These are phyloP conservation scores for Gastrolobium villosum DNA, from an alignment of 306 rosid genomes.

Conservation along the genomic window DNA sequence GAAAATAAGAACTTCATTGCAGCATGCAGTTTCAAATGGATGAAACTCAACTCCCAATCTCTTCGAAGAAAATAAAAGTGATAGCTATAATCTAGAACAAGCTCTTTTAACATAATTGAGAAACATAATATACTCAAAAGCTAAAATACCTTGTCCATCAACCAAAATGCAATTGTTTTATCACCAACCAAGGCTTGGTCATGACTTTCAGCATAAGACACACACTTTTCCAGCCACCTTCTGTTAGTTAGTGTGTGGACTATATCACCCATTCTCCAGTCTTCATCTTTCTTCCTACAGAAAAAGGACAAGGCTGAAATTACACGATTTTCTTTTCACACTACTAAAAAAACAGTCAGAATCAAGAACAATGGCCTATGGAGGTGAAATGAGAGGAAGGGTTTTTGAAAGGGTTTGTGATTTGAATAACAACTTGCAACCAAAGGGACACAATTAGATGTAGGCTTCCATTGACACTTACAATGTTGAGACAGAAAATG, in stretches of 20 bases:
- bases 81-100: slow-evolving; percentile 21
- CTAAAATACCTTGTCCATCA: slow-evolving; percentile 93
- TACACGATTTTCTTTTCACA: slow-evolving; percentile 26
- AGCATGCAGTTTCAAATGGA: slow-evolving; percentile 39
- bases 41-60: slow-evolving; percentile 16
- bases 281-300: slow-evolving; percentile 80
- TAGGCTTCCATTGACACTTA: slow-evolving; percentile 30
- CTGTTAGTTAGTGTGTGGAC: slow-evolving; percentile 85
- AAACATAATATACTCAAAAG: slow-evolving; percentile 36
- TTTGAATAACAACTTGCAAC: slow-evolving; percentile 36
- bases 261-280: slow-evolving; percentile 88
- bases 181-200: slow-evolving; percentile 99
- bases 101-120: slow-evolving; percentile 40
- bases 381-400: slow-evolving; percentile 33
- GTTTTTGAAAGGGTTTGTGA: neutral
- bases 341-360: slow-evolving; percentile 35
- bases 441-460: slow-evolving; percentile 8
- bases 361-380: slow-evolving; percentile 8
- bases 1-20: slow-evolving; percentile 31
- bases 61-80: slow-evolving; percentile 7
- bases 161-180: slow-evolving; percentile 98
- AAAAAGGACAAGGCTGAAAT: slow-evolving; percentile 21
- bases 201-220: slow-evolving; percentile 98
- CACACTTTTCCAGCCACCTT: slow-evolving; percentile 96
- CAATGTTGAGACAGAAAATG: slow-evolving; percentile 29